Evolutionary conservation across 2,329 filamentous ascomycete genomes (phyloP), one percentile per base, ranked within the genome.

Genomic region (Gnomoniopsis smithogilvyi): DNA sequence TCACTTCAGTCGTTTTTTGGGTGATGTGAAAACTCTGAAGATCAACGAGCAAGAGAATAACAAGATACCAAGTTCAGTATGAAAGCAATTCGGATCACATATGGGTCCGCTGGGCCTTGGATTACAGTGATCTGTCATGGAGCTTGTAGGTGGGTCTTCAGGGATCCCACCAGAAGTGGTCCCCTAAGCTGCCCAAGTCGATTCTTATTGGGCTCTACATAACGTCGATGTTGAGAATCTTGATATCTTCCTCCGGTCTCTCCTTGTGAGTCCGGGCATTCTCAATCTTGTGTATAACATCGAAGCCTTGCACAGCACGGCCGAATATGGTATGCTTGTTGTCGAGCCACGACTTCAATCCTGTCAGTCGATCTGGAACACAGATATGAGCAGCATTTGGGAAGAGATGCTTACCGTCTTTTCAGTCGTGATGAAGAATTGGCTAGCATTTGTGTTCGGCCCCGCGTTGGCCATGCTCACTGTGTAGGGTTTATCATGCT

Each of bases 401-500:
- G 19, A 56, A n/a, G 30, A 19, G 22, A 14, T 21, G 81, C 86
- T 77, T 78, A 89, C 87, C 65, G 95, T 92, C 77, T 96, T 96
- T 74, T 97, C 96, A 0, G 94, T 97, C 0, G 95, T 99, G 65
- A 99, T 96, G 69, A 99, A 99, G 72, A 99, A 99, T 72, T 99
- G 95, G 69, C 90, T 95, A 15, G 90, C 95, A 71, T 99, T 99
- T 38, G 93, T 97, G 68, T 94, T 92, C 0, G 92, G 92, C 0
- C 95, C 95, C 0, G 95, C 94, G 72, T 99, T 99, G 14, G 95
- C 95, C 95, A 99, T 99, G 71, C 91, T 96, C 59, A 98, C 81
- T 0, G 93, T 98, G 72, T 96, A 99, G 2, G 95, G 90, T 76
- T 95, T 96, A 76, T 99, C 95, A 69, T 99, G 95, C 72, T 89